Evolutionary conservation across 1,139 yeast genomes (phyloP), one percentile per base, ranked within the genome.

Genomic region (Zygotorulaspora mrakii): DNA sequence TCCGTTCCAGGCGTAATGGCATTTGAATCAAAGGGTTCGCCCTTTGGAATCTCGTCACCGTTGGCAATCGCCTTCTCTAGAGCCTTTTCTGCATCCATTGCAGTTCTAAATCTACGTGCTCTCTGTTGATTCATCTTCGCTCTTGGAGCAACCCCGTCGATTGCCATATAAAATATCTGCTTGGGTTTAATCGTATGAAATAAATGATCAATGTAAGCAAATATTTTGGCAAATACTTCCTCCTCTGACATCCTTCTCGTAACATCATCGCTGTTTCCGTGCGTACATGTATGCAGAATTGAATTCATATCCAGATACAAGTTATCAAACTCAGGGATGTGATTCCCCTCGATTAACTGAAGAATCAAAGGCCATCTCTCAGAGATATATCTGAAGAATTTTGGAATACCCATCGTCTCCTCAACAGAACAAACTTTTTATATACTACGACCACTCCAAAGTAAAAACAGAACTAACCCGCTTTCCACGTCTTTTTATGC

Each of bases 81-180:
- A 41, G 79, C 79, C 53, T 78, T 77, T 61, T 87, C 94, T 1
- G 96, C 96, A 57, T 94, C 98, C 55, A 82, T 77, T 0, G 98
- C 98, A 10, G 96, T 79, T 64, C 98, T 73, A 63, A 94, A 94
- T 65, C 99, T 78, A 70, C 99, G 79, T 2, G 98, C 84, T 65
- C 99, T 79, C 65, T 94, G 99, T 65, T 94, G 99, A 62, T 94
- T 94, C 97, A 94, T 94, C 62, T 94, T 94, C 18, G 99, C 99
- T 58, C 99, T 74, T 37, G 99, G 99, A 0, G 98, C 98, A 37
- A 94, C 99, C 52, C 99, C 99, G 67, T 94, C 99, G 48, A 94
- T 88, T 4, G 99, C 98, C 95, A 94, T 89, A 64, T 84, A 89
- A 54, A 94, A 86, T 22, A 85, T 77, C 60, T 87, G 76, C 54